These are phyloP conservation scores for Penicillium sp. DNA, from an alignment of 2,329 filamentous ascomycete species.

Conservation along the genomic window DNA sequence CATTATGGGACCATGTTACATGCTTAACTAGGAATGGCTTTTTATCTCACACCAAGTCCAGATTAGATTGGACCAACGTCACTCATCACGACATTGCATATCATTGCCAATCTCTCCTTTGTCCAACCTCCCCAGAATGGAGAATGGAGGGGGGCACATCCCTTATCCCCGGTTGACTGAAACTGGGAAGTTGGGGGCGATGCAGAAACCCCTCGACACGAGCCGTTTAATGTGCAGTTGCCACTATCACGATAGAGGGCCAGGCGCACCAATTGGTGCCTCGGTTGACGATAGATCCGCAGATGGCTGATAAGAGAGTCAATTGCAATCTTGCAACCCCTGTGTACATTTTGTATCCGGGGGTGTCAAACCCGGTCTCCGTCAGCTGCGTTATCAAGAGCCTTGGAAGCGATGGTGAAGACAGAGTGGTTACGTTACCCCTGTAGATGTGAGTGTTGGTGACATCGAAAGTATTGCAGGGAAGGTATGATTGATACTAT, in stretches of 20 bases:
- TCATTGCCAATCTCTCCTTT: background rate
- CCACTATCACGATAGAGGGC: background rate
- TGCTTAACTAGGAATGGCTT: background rate
- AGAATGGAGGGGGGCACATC: background rate
- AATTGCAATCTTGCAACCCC: background rate
- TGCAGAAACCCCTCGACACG: background rate
- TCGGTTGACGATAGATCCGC: constrained; percentile 3
- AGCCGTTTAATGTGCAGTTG: background rate
- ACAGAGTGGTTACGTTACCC: background rate
- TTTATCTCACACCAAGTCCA: too few relatives aligned
- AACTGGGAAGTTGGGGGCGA: background rate
- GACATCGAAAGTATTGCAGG: background rate
- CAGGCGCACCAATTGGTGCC: constrained; percentile 8
- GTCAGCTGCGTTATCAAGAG: background rate
- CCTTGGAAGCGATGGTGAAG: background rate
- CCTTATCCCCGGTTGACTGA: background rate
- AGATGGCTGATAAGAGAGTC: constrained; percentile 14
- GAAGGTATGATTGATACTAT: background rate
- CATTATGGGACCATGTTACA: background rate
- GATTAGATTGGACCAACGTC: background rate
- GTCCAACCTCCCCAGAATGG: background rate
- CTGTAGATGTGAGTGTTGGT: constrained; percentile 2
- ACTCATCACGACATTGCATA: background rate
- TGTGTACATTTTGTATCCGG: background rate
- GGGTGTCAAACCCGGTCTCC: background rate